Evolutionary conservation across 257 asterid genomes (phyloP), one percentile per base, ranked within the genome.

Genomic region (Cinchona pubescens): DNA sequence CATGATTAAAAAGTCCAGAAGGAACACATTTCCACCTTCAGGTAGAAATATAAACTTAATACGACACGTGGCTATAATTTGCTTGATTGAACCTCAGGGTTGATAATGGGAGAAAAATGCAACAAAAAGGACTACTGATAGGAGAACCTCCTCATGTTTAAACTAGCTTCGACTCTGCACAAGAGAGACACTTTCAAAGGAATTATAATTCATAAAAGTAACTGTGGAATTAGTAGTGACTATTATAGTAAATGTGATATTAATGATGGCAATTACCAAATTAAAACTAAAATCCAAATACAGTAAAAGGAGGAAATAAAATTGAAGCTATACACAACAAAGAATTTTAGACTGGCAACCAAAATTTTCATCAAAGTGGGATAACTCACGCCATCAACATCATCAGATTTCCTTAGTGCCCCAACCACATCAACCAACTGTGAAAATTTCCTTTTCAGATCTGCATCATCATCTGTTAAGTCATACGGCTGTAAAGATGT

Each of bases 341-440:
- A 48, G 58, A 9, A 49, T 49, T 49, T 49, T 49, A 49, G 58
- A 49, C 23, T 49, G 58, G n/a, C 23, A 49, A 49, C 58, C n/a
- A 49, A 12, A 49, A 1, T 49, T 64, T 43, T 53, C 7, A 40
- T 13, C 29, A 45, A 64, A 37, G 71, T 68, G 21, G 69, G 19
- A 61, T 18, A 71, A 90, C 98, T 88, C 84, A 94, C 99, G 67
- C 92, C 97, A 79, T 90, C 97, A 62, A 87, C 88, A 82, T 94
- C 99, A 85, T 94, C 96, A 37, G 98, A 82, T 79, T 92, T 94
- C 82, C 97, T 87, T 30, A 94, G 85, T 25, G 99, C 96, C 75
- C 86, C 97, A 79, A 92, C 94, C 81, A 94, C 91, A 84, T 94
- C 99, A 84, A 86, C 88, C 89, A 94, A 85, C 86, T 94, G 97